Evolutionary conservation across 768 basidiomycete genomes (phyloP), one percentile per base, ranked within the genome.

Genomic region (Hemileccinum impolitum): DNA sequence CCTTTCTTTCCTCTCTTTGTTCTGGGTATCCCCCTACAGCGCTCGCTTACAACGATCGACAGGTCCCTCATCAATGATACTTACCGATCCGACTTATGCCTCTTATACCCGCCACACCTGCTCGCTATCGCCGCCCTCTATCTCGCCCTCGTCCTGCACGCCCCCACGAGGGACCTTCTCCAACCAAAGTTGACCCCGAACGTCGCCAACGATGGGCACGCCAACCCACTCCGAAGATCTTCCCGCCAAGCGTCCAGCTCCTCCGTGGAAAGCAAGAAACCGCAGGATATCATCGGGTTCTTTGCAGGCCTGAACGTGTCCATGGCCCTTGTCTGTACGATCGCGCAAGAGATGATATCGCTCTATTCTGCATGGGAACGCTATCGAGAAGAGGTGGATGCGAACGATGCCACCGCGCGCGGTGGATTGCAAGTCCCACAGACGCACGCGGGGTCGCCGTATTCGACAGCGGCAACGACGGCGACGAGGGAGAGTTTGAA

Each of bases 61-160:
- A 96, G 94, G 90, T 94, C 93, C 64, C 83, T 97, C 63, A 82
- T 99, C 62, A 99, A 98, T 70, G 95, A 98, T 67, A 93, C 90
- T 0, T 97, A 93, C 62, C 83, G 94, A 45, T 94, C 91, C 5
- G 90, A 94, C 47, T 74, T 99, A 17, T 93, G 91, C 62, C 82
- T 99, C n/a, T 69, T 96, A 25, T 87, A 98, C 63, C 94, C 96
- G 0, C 96, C 96, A 0, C 93, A 98, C 64, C 74, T 97, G 47
- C 90, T 98, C 56, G 93, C 95, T 18, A 80, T 97, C 61, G 85
- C 94, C 0, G 88, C 91, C 0, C 80, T 99, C 47, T 96, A 93
- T 71, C 81, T 97, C 50, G 87, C 90, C 0, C 83, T 92, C 61
- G 79, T 87, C 42, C 74, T 93, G 10, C 85, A 91, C 60, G 70